Base-by-base conservation (phyloP, 257 asterid genomes). In the Solanum boliviense region DNA sequence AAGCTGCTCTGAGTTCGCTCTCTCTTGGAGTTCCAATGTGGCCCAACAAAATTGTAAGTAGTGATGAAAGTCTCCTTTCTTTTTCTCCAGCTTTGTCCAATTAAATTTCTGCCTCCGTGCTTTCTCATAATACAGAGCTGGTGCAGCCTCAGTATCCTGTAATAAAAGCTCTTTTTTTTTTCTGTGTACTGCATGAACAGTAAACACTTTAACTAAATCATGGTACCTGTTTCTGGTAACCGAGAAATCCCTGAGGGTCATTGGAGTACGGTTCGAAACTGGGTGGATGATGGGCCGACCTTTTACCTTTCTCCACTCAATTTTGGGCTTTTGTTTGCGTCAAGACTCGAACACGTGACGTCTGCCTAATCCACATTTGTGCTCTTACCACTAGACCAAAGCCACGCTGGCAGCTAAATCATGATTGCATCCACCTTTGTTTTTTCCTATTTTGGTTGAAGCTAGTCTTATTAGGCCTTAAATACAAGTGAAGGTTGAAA, bases 21-120 rank as follows among this genome's bases (percentile, higher is more conserved):
- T 89, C 96, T 2, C 88, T 94, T 89, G 99, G 99, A 87, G 98
- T 95, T 81, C 98, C 98, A 71, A 91, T 96, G 87, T 89, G 95
- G 93, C 93, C 84, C 74, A 90, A 88, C 86, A 93, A 93, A 90
- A 87, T 29, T 65, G 99, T 94, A 91, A 93, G 98, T 91, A 88
- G 29, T 10, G 85, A 48, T 27, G 38, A 44, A 82, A 46, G 21
- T 20, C 18, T 44, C 20, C 83, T 82, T 85, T 82, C 89, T 58
- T 39, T 38, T 76, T 31, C 68, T 71, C 89, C 38, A n/a, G 75
- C 46, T 87, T 32, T 82, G 70, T 27, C 46, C 82, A 11, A 34
- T 87, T 72, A 16, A 70, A 32, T 67, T 46, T 48, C 34, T 70
- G 38, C 36, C 56, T 75, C 87, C 52, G 29, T 89, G 31, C 75